These are phyloP conservation scores for Ceratobasidium sp. DNA, from an alignment of 1,284 basidiomycete genomes.

Conservation along the genomic window DNA sequence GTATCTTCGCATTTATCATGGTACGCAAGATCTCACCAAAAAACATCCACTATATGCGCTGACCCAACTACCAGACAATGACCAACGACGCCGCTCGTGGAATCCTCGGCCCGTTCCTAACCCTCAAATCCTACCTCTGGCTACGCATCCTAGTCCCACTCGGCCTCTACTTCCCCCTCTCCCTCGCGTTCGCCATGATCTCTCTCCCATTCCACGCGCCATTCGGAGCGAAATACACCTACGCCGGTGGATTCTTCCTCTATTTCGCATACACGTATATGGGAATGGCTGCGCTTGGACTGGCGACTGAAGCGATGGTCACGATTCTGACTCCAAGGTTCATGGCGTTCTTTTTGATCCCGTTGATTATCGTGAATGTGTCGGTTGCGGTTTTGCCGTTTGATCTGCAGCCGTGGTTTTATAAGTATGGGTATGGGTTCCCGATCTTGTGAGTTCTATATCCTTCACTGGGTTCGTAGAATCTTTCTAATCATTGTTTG, in stretches of 20 bases:
- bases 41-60: constrained; percentile 4
- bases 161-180: constrained; percentile 56
- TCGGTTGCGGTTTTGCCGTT: constrained; percentile 58
- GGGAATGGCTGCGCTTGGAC: constrained; percentile 51
- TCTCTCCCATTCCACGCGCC: constrained; percentile 58
- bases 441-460: constrained; percentile 55
- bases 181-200: constrained; percentile 60
- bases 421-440: constrained; percentile 55
- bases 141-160: constrained; percentile 57
- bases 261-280: constrained; percentile 58
- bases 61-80: constrained; percentile 57
- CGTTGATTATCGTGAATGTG: constrained; percentile 59
- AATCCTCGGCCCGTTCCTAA: constrained; percentile 59
- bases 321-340: constrained; percentile 49
- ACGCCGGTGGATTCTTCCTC: constrained; percentile 62
- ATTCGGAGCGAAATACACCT: constrained; percentile 55
- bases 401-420: constrained; percentile 60
- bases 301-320: constrained; percentile 57
- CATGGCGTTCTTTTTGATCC: constrained; percentile 49
- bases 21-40: neutral
- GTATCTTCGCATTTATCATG: constrained; percentile 54
- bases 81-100: constrained; percentile 57
- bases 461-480: neutral
- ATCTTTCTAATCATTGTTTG: neutral
- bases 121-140: constrained; percentile 55